A percentile compares a stretch with the other conserved stretches of the same genome.
Conservation (phyloP, 192 early-diverging fungal genomes). For the Backusella luteola region DNA sequence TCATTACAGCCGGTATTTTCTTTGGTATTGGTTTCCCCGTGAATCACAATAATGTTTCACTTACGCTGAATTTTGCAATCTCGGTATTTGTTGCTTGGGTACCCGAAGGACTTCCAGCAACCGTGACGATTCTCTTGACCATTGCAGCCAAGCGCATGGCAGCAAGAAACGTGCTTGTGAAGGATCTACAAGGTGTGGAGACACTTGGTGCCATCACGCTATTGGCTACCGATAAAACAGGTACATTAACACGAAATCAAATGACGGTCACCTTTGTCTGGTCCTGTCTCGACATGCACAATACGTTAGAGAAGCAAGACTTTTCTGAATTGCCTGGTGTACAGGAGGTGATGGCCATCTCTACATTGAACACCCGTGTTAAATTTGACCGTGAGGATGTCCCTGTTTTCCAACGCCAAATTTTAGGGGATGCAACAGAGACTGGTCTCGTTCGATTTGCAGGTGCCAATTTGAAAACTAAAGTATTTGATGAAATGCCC, state of each 20-base stretch:
- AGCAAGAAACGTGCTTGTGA: conserved; percentile 84
- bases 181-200: conserved; percentile 94
- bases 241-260: conserved; percentile 94
- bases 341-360: conserved; percentile 77
- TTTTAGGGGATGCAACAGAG: conserved; percentile 95
- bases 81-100: conserved; percentile 89
- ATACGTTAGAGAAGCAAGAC: conserved; percentile 42
- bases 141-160: conserved; percentile 98
- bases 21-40: conserved; percentile 72
- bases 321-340: conserved; percentile 55
- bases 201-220: conserved; percentile 96
- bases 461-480: conserved; percentile 53
- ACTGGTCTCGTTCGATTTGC: conserved; percentile 87
- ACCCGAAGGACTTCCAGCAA: conserved; percentile 92
- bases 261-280: conserved; percentile 95
- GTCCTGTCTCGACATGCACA: conserved; percentile 71
- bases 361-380: conserved; percentile 81
- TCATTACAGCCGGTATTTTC: conserved; percentile 75
- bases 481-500: conserved; percentile 67
- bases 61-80: conserved; percentile 88
- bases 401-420: conserved; percentile 74
- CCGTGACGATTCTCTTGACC: conserved; percentile 90
- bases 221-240: conserved; percentile 97
- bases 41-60: conserved; percentile 57
- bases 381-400: conserved; percentile 90